Percentiles rank a stretch among this genome's conserved stretches.
These are phyloP conservation scores for Cyclostephanos invisitatus DNA, from an alignment of 108 stramenopile species.

Conservation along the genomic window DNA sequence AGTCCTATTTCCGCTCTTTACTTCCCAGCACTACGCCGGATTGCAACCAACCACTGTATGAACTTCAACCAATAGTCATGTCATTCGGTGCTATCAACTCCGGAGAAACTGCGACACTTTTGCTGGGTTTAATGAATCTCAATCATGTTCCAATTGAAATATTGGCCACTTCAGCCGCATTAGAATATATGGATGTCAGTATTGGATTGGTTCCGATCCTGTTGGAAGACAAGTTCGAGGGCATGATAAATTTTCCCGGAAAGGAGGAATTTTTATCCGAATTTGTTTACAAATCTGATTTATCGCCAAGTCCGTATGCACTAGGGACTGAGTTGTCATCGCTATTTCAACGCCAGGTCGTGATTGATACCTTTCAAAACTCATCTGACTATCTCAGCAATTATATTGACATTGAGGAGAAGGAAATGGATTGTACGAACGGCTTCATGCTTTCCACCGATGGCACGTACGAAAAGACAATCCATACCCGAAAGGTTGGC, in stretches of 20 bases:
- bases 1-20: slow-evolving; percentile 27
- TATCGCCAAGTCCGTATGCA: slow-evolving; percentile 29
- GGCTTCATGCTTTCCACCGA: slow-evolving; percentile 66
- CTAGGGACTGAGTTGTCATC: slow-evolving; percentile 25
- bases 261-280: slow-evolving; percentile 26
- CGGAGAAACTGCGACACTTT: slow-evolving; percentile 45
- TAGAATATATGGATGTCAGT: slow-evolving; percentile 65
- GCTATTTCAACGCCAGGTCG: slow-evolving; percentile 19
- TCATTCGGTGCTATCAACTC: slow-evolving; percentile 61
- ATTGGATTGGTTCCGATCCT: slow-evolving; percentile 58
- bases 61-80: slow-evolving; percentile 55
- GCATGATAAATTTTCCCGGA: not conserved
- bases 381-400: slow-evolving; percentile 12
- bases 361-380: slow-evolving; percentile 23
- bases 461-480: slow-evolving; percentile 26
- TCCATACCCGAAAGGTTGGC: slow-evolving; percentile 32
- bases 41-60: not conserved
- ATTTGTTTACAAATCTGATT: slow-evolving; percentile 28
- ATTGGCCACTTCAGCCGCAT: slow-evolving; percentile 58
- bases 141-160: slow-evolving; percentile 69
- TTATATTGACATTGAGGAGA: slow-evolving; percentile 6
- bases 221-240: slow-evolving; percentile 15
- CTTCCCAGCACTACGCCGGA: slow-evolving; percentile 1
- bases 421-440: slow-evolving; percentile 23
- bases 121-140: slow-evolving; percentile 66